Evolutionary conservation across 2,329 filamentous ascomycete genomes (phyloP), one percentile per base, ranked within the genome.

Genomic region (Fusarium stilboides): DNA sequence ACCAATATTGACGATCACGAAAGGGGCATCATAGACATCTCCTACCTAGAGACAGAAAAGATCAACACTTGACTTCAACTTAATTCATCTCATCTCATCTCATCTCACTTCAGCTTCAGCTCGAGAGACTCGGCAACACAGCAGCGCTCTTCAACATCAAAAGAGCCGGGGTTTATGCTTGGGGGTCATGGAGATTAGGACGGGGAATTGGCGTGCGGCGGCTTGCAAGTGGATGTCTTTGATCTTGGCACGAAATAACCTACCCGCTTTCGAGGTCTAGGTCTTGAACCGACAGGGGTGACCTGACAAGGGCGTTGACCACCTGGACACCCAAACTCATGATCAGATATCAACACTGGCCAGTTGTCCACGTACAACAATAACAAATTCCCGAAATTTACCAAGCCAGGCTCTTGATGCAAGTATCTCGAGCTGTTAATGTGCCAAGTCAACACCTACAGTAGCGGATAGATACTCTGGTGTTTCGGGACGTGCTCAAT

Each of bases 151-250:
- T 36, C 33, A 56, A 22, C 33, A 39, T 46, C 39, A 64, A n/a
- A 42, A n/a, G 42, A 50, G 37, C 64, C 34, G 28, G 64, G 65
- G 64, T 45, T 59, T 22, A 37, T 44, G 28, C 45, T 36, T 43
- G 51, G 19, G 52, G 56, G 43, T 36, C 28, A 69, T 69, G 66
- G 66, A 69, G 56, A 69, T 69, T 66, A 56, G 56, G 54, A 69
- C 53, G 66, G 65, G 65, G 65, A 69, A 69, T 53, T 69, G 65
- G 66, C 49, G 47, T 69, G 61, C 52, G 55, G 52, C 65, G 60
- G 39, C 65, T 62, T 65, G 28, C 49, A 54, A 50, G 66, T 69
- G 65, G 66, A 58, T 52, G 40, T 39, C 49, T 24, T 45, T 44
- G 20, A 42, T 46, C 65, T 56, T 56, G 52, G 65, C 65, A 69